These are phyloP conservation scores for Cordia subcordata DNA, from an alignment of 257 asterid species.

Conservation along the genomic window DNA sequence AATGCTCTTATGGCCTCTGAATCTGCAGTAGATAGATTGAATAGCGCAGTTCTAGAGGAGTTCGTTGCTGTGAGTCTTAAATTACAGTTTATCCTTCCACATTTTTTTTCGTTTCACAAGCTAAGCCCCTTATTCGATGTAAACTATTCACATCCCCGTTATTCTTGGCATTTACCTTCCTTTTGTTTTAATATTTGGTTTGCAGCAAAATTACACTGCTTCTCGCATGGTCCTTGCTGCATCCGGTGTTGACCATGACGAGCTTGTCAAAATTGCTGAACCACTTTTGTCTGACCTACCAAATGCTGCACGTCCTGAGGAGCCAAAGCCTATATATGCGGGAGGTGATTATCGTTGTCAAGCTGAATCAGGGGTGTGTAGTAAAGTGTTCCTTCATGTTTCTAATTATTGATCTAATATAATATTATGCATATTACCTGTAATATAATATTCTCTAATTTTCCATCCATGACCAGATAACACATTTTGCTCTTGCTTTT, in stretches of 20 bases:
- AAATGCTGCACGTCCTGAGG: conserved; percentile 25
- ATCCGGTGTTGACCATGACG: conserved; percentile 84
- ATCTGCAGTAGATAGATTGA: conserved; percentile 45
- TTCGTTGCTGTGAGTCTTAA: conserved; percentile 67
- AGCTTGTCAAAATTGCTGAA: conserved; percentile 65
- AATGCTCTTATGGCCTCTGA: conserved; percentile 72
- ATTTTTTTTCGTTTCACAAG: neutral
- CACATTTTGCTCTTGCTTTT: conserved; percentile 93
- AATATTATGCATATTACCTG: conserved; percentile 3
- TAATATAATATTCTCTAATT: conserved; percentile 14
- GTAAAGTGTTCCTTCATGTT: conserved; percentile 12
- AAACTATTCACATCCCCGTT: neutral
- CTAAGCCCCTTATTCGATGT: neutral
- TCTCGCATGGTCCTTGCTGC: conserved; percentile 85
- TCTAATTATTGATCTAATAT: conserved; percentile 1
- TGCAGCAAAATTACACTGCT: conserved; percentile 72
- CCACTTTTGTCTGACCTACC: conserved; percentile 84
- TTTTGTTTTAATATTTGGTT: conserved; percentile 16
- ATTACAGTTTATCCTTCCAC: neutral
- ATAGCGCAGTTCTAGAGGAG: conserved; percentile 64
- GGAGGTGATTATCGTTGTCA: conserved; percentile 87
- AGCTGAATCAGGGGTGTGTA: conserved; percentile 70
- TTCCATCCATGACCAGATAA: conserved; percentile 30
- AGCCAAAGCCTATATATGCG: conserved; percentile 57
- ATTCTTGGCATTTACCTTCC: conserved; percentile 5